A percentile compares a stretch with the other conserved stretches of the same genome.
Conservation (phyloP, 208 protist species). For the Acanthamoeba culbertsoni region DNA sequence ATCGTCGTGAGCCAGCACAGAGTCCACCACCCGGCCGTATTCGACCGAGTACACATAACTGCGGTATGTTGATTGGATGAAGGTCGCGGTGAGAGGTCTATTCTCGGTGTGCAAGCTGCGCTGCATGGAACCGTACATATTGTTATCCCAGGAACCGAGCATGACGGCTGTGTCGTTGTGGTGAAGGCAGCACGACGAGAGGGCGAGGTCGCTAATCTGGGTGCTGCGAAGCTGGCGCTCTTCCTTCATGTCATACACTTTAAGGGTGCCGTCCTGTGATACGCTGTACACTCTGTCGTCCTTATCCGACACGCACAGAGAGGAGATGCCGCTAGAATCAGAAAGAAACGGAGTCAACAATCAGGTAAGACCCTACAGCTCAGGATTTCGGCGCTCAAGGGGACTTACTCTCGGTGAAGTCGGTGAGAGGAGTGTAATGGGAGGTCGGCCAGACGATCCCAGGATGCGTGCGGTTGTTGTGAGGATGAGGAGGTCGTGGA, state of each 20-base stretch:
- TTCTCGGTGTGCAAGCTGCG: too few relatives aligned
- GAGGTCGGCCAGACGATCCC: neutral
- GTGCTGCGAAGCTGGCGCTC: conserved; percentile 73
- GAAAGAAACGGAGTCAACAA: neutral
- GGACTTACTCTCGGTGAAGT: neutral
- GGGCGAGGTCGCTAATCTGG: conserved; percentile 42
- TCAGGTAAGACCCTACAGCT: too few relatives aligned
- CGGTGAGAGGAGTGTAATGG: neutral
- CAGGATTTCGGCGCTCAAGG: too few relatives aligned
- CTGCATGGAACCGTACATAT: conserved; percentile 69
- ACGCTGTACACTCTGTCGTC: conserved; percentile 75
- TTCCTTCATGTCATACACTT: conserved; percentile 72
- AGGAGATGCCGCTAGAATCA: conserved; percentile 65
- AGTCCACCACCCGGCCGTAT: conserved; percentile 70
- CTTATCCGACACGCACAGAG: conserved; percentile 66
- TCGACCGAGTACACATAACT: conserved; percentile 78
- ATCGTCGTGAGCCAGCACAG: conserved; percentile 73
- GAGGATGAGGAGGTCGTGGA: neutral
- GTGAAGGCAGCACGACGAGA: conserved; percentile 72
- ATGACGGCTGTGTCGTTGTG: conserved; percentile 73
- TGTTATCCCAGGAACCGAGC: conserved; percentile 80
- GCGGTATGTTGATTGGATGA: neutral
- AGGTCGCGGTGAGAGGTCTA: too few relatives aligned
- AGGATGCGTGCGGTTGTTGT: neutral
- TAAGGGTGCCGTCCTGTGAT: conserved; percentile 73